A percentile compares a stretch with the other conserved stretches of the same genome.
phyloP scores from a whole-genome alignment of 176 grass and related monocot genomes.

The Paspalum vaginatum region DNA sequence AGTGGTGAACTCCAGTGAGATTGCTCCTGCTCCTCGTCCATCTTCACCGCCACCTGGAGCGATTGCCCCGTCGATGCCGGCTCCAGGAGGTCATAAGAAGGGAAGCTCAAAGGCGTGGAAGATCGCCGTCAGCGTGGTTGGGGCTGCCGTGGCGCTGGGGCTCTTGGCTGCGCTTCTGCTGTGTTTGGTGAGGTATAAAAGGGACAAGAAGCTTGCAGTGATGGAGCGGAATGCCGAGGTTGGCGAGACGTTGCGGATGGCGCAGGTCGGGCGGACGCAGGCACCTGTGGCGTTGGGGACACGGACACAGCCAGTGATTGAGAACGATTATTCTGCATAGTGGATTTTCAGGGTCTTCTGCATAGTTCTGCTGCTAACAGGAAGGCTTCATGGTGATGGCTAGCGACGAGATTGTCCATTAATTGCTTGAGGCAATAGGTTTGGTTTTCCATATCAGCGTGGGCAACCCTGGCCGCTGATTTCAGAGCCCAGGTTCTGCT shows the following conservation, averaged over 20 bases:
- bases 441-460: conserved; percentile 10
- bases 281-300: conserved; percentile 65
- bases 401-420: conserved; percentile 27
- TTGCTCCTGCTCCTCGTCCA: conserved; percentile 44
- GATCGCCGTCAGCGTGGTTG: conserved; percentile 58
- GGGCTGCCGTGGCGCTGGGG: conserved; percentile 43
- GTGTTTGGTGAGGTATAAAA: conserved; percentile 48
- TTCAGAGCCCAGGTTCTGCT: conserved; percentile 27
- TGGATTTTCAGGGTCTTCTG: background rate
- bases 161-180: conserved; percentile 57
- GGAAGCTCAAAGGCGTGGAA: conserved; percentile 68
- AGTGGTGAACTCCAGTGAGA: conserved; percentile 70
- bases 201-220: conserved; percentile 49
- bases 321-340: conserved; percentile 70
- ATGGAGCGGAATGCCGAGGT: conserved; percentile 73
- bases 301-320: conserved; percentile 75
- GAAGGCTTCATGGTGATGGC: conserved; percentile 32
- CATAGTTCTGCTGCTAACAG: background rate
- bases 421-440: conserved; percentile 23
- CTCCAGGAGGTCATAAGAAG: conserved; percentile 11
- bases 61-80: conserved; percentile 14
- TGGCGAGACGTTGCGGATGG: conserved; percentile 70
- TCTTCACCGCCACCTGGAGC: conserved; percentile 35
- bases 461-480: background rate
- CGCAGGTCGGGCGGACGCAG: conserved; percentile 67